Evolutionary conservation across 352 stramenopile genomes (phyloP).

Genomic region (Globisporangium recalcitrans): DNA sequence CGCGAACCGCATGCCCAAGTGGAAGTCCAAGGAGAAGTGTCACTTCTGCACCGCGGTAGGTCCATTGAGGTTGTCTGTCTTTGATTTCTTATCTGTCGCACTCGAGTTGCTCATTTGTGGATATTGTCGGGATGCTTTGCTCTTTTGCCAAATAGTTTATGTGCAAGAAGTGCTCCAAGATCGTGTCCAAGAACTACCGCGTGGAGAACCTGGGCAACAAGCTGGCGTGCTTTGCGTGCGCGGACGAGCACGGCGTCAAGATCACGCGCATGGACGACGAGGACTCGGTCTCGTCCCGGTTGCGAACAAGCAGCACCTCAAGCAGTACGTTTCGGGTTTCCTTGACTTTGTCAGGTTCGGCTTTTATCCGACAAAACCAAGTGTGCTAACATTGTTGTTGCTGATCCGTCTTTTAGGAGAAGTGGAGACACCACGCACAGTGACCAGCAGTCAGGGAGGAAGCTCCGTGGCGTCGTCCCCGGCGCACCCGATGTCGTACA

Average conservation of each 20-base stretch:
- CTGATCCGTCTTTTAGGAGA: constrained; percentile 6
- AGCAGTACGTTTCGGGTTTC: constrained; percentile 4
- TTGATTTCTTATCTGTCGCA: not conserved
- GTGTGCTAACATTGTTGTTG: not conserved
- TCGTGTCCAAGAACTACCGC: constrained; percentile 55
- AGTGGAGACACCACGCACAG: constrained; percentile 3
- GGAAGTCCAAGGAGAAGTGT: constrained; percentile 52
- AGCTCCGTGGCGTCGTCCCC: constrained; percentile 2
- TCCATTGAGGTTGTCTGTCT: constrained; percentile 11
- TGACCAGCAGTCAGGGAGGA: not conserved
- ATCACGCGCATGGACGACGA: constrained; percentile 19
- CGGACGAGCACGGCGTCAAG: constrained; percentile 37
- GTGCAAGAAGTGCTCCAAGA: constrained; percentile 61
- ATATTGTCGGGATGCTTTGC: not conserved
- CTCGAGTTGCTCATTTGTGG: constrained; percentile 8
- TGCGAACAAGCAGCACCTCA: constrained; percentile 8
- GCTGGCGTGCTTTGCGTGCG: constrained; percentile 54
- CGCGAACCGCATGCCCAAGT: constrained; percentile 52
- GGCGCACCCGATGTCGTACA: not conserved
- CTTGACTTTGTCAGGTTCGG: not conserved
- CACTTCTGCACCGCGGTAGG: constrained; percentile 59
- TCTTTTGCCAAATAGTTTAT: constrained; percentile 49
- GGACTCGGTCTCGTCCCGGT: constrained; percentile 12
- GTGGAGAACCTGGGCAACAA: constrained; percentile 34
- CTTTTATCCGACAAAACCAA: not conserved